Evolutionary conservation across 2,329 filamentous ascomycete species (phyloP).

Genomic region (Whalleya microplaca): DNA sequence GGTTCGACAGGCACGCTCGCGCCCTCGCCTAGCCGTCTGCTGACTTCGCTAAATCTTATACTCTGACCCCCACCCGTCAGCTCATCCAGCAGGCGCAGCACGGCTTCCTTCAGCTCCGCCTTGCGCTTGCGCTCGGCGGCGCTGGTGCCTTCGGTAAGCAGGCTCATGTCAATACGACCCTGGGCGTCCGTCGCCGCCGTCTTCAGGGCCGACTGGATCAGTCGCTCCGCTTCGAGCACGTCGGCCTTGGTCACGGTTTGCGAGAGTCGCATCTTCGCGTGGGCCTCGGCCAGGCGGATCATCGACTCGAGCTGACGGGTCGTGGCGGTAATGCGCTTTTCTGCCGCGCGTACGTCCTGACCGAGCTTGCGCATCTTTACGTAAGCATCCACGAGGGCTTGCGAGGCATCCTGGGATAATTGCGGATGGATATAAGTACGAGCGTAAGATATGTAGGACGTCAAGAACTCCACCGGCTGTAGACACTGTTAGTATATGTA

Average conservation of each 20-base stretch:
- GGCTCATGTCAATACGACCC: slow-evolving; percentile 94
- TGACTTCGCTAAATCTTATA: slow-evolving; percentile 79
- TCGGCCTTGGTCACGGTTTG: slow-evolving; percentile 76
- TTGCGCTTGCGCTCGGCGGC: slow-evolving; percentile 82
- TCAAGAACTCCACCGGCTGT: slow-evolving; percentile 91
- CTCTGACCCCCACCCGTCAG: slow-evolving; percentile 69
- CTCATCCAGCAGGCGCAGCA: slow-evolving; percentile 78
- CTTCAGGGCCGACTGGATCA: slow-evolving; percentile 94
- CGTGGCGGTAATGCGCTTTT: slow-evolving; percentile 96
- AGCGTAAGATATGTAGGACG: slow-evolving; percentile 95
- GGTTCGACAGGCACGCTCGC: slow-evolving; percentile 73
- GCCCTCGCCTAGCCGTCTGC: slow-evolving; percentile 71
- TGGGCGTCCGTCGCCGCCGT: slow-evolving; percentile 94
- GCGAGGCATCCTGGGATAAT: slow-evolving; percentile 78
- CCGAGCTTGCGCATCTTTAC: slow-evolving; percentile 95
- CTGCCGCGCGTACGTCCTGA: slow-evolving; percentile 80
- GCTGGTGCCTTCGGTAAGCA: slow-evolving; percentile 92
- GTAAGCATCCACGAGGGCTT: slow-evolving; percentile 84
- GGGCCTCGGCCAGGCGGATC: slow-evolving; percentile 95
- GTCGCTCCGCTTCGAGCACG: slow-evolving; percentile 85
- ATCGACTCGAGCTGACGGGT: slow-evolving; percentile 97
- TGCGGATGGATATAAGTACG: slow-evolving; percentile 82
- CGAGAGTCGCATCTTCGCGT: slow-evolving; percentile 95
- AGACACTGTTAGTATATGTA: slow-evolving; percentile 33
- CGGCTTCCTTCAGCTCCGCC: slow-evolving; percentile 81